Base-by-base conservation (phyloP, 75 land plant genomes). In the Pinus tabuliformis region DNA sequence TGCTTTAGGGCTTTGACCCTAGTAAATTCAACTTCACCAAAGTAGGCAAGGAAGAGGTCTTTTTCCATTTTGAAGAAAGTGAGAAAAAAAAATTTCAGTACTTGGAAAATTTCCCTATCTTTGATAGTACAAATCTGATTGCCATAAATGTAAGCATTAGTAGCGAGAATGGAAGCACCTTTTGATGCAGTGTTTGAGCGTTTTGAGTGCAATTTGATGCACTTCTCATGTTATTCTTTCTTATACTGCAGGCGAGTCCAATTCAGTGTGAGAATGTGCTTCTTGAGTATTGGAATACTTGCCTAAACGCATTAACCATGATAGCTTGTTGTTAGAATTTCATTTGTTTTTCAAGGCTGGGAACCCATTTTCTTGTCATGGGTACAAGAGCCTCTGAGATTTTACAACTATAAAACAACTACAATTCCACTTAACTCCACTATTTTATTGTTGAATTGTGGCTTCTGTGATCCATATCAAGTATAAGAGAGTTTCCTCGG, bases 371-470 rank as follows among this genome's bases (percentile, higher is more conserved):
- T 96, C 93, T 70, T 79, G 99, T 13, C 57, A 93, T 79, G 96
- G 96, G 45, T 96, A 91, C 87, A 96, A 96, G 76, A 96, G 99
- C 86, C 82, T 96, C 75, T 96, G 96, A 62, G 99, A 93, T 42
- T 96, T 93, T 87, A 97, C 99, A 72, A 96, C 99, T 70, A 96
- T 96, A 84, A 96, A 96, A 61, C 99, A 96, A 72, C 91, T 95
- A 37, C 98, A 95, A 77, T 95, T 95, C 80, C 95, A 95, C 95
- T 95, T 95, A 26, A 26, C 0, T 26, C 26, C 26, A 26, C 26
- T 26, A n/a, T n/a, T n/a, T n/a, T n/a, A n/a, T n/a, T n/a, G n/a
- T n/a, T n/a, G n/a, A n/a, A n/a, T n/a, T n/a, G n/a, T n/a, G n/a
- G n/a, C n/a, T n/a, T n/a, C n/a, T n/a, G n/a, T n/a, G n/a, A n/a